Conservation (phyloP, 1,284 basidiomycete genomes). For the Irpex lacteus region DNA sequence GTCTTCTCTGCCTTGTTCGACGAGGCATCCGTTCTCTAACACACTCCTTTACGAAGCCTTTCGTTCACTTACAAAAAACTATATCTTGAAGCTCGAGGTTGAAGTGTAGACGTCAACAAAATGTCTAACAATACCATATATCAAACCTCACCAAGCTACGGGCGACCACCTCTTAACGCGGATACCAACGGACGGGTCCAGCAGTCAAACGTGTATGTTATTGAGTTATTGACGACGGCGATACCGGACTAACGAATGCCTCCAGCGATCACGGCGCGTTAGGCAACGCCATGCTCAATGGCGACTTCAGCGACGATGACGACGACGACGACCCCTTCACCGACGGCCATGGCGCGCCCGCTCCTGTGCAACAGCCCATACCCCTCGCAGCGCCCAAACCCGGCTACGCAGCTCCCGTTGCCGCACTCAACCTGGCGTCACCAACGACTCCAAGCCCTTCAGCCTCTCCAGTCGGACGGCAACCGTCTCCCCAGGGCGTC, state of each 20-base stretch:
- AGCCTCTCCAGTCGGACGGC: conserved; percentile 35
- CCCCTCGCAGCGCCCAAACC: conserved; percentile 67
- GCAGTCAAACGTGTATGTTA: not conserved
- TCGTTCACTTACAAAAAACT: conserved; percentile 2
- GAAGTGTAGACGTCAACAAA: not conserved
- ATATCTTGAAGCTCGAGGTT: not conserved
- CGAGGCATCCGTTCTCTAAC: conserved; percentile 34
- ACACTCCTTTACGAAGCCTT: conserved; percentile 13
- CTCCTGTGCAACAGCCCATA: conserved; percentile 33
- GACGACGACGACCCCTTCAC: conserved; percentile 38
- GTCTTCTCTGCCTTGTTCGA: conserved; percentile 18
- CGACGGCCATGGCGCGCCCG: conserved; percentile 35
- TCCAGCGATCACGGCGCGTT: conserved; percentile 51
- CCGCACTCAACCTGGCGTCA: conserved; percentile 49
- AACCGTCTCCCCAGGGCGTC: conserved; percentile 28
- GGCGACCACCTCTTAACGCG: conserved; percentile 65
- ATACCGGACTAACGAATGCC: conserved; percentile 27
- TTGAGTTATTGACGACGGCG: not conserved
- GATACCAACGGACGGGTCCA: conserved; percentile 59
- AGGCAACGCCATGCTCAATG: conserved; percentile 51
- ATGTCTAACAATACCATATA: conserved; percentile 32
- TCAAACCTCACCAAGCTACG: conserved; percentile 47
- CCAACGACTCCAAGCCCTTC: conserved; percentile 40
- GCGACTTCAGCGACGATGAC: conserved; percentile 33
- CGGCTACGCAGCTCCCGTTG: conserved; percentile 67